Evolutionary conservation across 192 early-diverging fungal genomes (phyloP).

Genomic region (Coemansia sp.): DNA sequence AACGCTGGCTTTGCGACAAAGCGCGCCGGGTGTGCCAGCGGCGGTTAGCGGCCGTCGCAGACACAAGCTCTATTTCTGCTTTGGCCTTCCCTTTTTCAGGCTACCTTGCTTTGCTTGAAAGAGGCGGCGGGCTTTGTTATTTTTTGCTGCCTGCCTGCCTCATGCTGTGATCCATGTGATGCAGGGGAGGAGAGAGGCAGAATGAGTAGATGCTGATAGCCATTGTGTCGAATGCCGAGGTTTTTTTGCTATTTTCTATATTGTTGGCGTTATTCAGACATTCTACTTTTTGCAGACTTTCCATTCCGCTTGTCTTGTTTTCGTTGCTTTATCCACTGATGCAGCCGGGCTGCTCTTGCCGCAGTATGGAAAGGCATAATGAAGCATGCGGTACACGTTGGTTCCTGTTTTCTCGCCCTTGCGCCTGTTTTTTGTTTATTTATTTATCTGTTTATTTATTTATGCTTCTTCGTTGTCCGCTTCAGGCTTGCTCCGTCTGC

Average conservation of each 20-base stretch:
- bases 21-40: not conserved
- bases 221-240: not conserved
- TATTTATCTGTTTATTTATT: not conserved
- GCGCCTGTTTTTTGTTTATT: not conserved
- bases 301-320: not conserved
- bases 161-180: slow-evolving; percentile 2
- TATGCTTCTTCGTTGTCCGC: no score
- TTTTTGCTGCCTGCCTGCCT: not conserved
- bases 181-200: not conserved
- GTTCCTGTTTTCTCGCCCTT: not conserved
- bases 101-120: not conserved
- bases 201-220: not conserved
- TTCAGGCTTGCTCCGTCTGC: not conserved
- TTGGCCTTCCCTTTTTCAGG: not conserved
- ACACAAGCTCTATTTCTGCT: not conserved
- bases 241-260: not conserved
- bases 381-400: not conserved
- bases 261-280: not conserved
- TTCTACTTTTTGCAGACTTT: slow-evolving; percentile 2
- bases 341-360: not conserved
- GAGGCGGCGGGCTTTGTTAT: not conserved
- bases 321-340: not conserved
- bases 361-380: not conserved
- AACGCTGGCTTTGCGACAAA: not conserved
- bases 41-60: no score